phyloP scores from a whole-genome alignment of 257 asterid species.

The Solanum ossicruentum region DNA sequence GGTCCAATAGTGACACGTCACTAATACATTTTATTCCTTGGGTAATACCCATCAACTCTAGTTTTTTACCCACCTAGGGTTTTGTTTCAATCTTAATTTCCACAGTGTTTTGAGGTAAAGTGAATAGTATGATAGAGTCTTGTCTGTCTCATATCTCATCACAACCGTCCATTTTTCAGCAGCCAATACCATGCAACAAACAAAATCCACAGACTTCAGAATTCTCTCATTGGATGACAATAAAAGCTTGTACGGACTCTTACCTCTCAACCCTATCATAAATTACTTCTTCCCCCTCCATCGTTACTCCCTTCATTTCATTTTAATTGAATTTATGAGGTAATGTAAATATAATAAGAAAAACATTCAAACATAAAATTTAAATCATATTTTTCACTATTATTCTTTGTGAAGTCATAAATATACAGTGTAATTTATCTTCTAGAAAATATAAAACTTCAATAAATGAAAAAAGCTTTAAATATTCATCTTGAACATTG shows the following conservation, averaged over 20 bases:
- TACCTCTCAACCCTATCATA: neutral
- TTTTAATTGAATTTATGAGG: too few species aligned
- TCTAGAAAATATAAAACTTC: too few species aligned
- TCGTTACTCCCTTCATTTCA: too few species aligned
- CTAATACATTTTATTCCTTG: slow-evolving; percentile 7
- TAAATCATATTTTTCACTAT: too few species aligned
- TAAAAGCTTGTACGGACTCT: neutral
- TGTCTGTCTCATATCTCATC: slow-evolving; percentile 4
- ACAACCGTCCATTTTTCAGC: slow-evolving; percentile 14
- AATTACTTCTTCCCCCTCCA: neutral
- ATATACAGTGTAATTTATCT: too few species aligned
- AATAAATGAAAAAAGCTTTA: too few species aligned
- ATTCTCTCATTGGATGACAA: slow-evolving; percentile 44
- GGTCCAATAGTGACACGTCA: slow-evolving; percentile 21
- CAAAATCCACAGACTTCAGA: slow-evolving; percentile 16
- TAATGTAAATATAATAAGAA: too few species aligned
- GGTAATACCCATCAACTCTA: slow-evolving; percentile 22
- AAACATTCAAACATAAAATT: too few species aligned
- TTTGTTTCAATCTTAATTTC: neutral
- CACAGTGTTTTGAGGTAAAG: neutral
- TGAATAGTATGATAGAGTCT: slow-evolving; percentile 7
- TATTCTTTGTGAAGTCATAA: too few species aligned
- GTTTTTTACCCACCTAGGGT: slow-evolving; percentile 19
- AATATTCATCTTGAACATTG: too few species aligned
- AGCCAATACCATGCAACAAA: slow-evolving; percentile 12